Conservation (phyloP, 352 stramenopile species). For the Globisporangium nunn region DNA sequence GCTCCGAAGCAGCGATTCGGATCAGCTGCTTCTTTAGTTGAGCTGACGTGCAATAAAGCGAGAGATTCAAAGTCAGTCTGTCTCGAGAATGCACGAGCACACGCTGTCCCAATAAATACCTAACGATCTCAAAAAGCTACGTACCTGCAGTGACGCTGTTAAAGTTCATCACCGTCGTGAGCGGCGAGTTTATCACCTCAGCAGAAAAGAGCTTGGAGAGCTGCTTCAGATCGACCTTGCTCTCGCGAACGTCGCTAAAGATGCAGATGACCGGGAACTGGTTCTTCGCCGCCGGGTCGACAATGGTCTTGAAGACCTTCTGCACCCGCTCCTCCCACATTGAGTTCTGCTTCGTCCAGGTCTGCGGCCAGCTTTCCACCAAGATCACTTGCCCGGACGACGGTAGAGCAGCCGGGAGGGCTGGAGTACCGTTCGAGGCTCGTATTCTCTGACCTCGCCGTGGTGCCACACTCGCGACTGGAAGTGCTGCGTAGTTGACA, state of each 20-base stretch:
- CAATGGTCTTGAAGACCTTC: conserved; percentile 39
- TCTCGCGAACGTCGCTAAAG: conserved; percentile 76
- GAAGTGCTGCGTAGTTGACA: conserved; percentile 57
- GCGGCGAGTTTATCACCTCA: conserved; percentile 56
- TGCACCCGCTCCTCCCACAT: conserved; percentile 51
- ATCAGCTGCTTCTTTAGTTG: conserved; percentile 69
- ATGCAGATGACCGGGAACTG: conserved; percentile 68
- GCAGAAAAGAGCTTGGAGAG: conserved; percentile 58
- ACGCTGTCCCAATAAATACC: too few relatives aligned
- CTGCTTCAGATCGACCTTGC: conserved; percentile 59
- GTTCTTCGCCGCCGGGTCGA: conserved; percentile 27
- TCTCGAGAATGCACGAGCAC: not conserved
- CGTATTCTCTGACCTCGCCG: not conserved
- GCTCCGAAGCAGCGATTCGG: conserved; percentile 32
- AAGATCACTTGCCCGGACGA: conserved; percentile 40
- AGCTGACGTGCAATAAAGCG: conserved; percentile 10
- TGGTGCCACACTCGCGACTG: conserved; percentile 12
- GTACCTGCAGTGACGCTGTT: conserved; percentile 73
- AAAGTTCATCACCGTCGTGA: conserved; percentile 68
- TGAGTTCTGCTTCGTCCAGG: conserved; percentile 28
- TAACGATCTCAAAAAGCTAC: not conserved
- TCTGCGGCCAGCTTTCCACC: conserved; percentile 69
- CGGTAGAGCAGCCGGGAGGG: not conserved
- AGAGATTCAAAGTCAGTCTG: not conserved
- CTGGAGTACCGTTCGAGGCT: not conserved